phyloP scores from a whole-genome alignment of 768 basidiomycete species.

The Hypholoma sublateritium region DNA sequence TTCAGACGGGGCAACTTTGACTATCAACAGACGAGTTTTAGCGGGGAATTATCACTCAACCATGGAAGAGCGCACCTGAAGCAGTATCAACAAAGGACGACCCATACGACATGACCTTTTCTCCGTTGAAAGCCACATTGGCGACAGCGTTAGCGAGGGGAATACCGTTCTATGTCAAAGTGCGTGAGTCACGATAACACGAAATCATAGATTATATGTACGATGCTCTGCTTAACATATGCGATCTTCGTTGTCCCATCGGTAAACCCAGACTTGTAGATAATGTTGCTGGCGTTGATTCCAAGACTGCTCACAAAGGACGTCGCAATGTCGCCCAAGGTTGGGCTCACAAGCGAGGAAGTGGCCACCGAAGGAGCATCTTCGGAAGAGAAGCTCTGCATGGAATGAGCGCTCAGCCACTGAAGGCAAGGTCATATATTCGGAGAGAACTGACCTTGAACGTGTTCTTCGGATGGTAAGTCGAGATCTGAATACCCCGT shows the following conservation, averaged over 20 bases:
- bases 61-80: neutral
- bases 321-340: constrained; percentile 14
- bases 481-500: constrained; percentile 19
- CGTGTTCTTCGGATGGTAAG: constrained; percentile 20
- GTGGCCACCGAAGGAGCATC: constrained; percentile 1
- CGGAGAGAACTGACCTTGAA: constrained; percentile 10
- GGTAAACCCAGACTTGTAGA: constrained; percentile 15
- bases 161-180: constrained; percentile 25
- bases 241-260: constrained; percentile 16
- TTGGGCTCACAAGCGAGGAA: neutral
- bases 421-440: neutral
- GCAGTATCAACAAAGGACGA: constrained; percentile 27
- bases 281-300: constrained; percentile 8
- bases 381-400: constrained; percentile 11
- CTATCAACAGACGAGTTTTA: neutral
- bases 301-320: constrained; percentile 17
- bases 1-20: constrained; percentile 6
- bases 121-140: constrained; percentile 30
- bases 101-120: constrained; percentile 10
- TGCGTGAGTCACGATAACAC: neutral
- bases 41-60: neutral
- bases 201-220: constrained; percentile 3
- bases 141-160: constrained; percentile 33
- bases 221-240: constrained; percentile 25
- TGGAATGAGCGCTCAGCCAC: neutral